Evolutionary conservation across 2,329 filamentous ascomycete genomes (phyloP), one percentile per base, ranked within the genome.

Genomic region (Teratosphaeria zuluensis): DNA sequence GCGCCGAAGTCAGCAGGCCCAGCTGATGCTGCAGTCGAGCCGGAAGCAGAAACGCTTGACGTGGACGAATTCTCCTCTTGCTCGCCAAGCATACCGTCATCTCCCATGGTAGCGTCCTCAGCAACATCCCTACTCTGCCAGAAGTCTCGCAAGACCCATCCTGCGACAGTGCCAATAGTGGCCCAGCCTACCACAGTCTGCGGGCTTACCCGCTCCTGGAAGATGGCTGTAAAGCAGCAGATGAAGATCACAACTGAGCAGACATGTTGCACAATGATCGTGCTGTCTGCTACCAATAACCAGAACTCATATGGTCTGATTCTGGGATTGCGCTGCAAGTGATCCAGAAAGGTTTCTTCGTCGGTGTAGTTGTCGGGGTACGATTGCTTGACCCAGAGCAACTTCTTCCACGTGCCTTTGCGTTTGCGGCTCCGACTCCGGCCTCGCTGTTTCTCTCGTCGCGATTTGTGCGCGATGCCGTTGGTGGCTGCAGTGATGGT

Each of bases 331-430:
- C 92, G 85, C 74, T 99, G 92, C 19, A 99, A 84, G 68, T 95
- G 91, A 70, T 96, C 92, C 65, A 99, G 86, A 68, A 99, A 99
- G 1, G 94, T 97, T 61, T 90, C 89, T 71, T 94, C 91, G 72
- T 99, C 94, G 48, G 94, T 97, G 72, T 97, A 97, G 74, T 99
- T 99, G 74, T 99, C 94, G n/a, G 94, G 92, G 71, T 95, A 96
- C 35, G 89, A 89, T 73, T 97, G 94, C 76, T 95, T 96, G 70
- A 99, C 92, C 94, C 94, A 99, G 58, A 99, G 82, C 64, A 99
- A 76, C 78, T 97, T 97, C 80, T 95, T 95, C 89, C 92, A 97
- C 11, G 84, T 84, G 55, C 84, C 83, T 69, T 86, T 89, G 64
- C 86, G 80, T 67, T 84, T 80, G 53, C 88, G 81, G 65, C 85